These are phyloP conservation scores for Serendipita indica DNA, from an alignment of 768 basidiomycete species.

Conservation along the genomic window DNA sequence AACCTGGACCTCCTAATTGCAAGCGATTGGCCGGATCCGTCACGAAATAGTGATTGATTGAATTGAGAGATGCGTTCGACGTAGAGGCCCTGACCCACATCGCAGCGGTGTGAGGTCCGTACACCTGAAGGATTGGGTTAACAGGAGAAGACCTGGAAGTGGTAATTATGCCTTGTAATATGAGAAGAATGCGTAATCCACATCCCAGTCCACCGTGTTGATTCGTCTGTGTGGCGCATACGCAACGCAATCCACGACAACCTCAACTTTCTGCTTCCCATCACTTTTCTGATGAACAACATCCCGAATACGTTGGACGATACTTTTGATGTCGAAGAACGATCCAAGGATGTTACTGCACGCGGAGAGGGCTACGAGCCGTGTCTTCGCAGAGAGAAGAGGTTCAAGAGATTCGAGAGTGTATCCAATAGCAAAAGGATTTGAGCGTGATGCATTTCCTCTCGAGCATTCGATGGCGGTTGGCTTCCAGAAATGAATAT, in stretches of 20 bases:
- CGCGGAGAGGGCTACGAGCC: constrained; percentile 57
- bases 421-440: constrained; percentile 50
- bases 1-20: constrained; percentile 59
- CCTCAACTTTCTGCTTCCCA: constrained; percentile 45
- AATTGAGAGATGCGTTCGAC: constrained; percentile 37
- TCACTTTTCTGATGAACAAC: constrained; percentile 30
- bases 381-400: constrained; percentile 48
- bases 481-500: constrained; percentile 46
- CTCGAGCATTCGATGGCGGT: constrained; percentile 27
- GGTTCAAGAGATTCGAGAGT: constrained; percentile 40
- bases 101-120: constrained; percentile 55
- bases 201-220: constrained; percentile 62
- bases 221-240: constrained; percentile 60
- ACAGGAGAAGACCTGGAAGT: not conserved
- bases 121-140: constrained; percentile 33
- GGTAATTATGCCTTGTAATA: constrained; percentile 48
- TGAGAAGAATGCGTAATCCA: constrained; percentile 58
- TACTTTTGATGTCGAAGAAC: constrained; percentile 43
- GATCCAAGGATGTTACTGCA: constrained; percentile 66
- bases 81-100: constrained; percentile 41
- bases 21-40: constrained; percentile 28
- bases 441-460: constrained; percentile 22
- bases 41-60: constrained; percentile 61
- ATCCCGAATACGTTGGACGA: constrained; percentile 36
- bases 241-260: constrained; percentile 64